These are phyloP conservation scores for Neofusicoccum cordaticola DNA, from an alignment of 2,329 filamentous ascomycete species.

Conservation along the genomic window DNA sequence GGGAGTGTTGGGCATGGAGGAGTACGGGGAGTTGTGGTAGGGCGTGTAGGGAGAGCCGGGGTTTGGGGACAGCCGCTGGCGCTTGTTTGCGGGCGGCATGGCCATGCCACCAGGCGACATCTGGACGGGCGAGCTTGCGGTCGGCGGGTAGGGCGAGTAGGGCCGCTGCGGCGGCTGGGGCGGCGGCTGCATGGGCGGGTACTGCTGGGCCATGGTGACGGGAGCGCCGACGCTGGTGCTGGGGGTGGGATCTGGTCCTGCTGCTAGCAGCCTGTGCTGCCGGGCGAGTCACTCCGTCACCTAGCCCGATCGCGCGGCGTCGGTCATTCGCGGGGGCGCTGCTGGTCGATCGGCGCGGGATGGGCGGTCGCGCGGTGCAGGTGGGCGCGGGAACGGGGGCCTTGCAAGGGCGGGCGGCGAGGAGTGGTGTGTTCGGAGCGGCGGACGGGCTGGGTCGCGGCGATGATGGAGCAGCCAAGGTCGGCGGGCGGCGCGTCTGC, in stretches of 20 bases:
- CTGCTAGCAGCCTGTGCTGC: slow-evolving; percentile 11
- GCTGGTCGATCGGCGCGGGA: background rate
- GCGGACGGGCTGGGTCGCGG: background rate
- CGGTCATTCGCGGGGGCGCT: slow-evolving; percentile 10
- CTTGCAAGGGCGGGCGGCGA: background rate
- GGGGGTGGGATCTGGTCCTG: background rate
- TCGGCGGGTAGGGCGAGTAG: slow-evolving; percentile 55
- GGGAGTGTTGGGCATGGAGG: slow-evolving; percentile 33
- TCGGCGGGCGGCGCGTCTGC: slow-evolving; percentile 9
- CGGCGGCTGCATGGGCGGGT: slow-evolving; percentile 31
- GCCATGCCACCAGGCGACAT: slow-evolving; percentile 50
- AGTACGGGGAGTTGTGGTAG: slow-evolving; percentile 48
- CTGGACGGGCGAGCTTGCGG: slow-evolving; percentile 34
- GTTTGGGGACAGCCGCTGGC: slow-evolving; percentile 51
- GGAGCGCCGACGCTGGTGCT: background rate
- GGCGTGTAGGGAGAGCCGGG: slow-evolving; percentile 42
- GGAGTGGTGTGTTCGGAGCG: background rate
- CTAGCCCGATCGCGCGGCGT: slow-evolving; percentile 1
- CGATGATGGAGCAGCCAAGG: slow-evolving; percentile 1
- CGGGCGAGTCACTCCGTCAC: slow-evolving; percentile 13
- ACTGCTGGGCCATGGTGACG: slow-evolving; percentile 24
- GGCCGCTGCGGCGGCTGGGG: slow-evolving; percentile 48
- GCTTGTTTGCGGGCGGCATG: slow-evolving; percentile 64
- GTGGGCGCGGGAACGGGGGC: background rate
- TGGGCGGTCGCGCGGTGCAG: background rate